These are phyloP conservation scores for Sphagnurus paluster DNA, from an alignment of 1,284 basidiomycete genomes.

Conservation along the genomic window DNA sequence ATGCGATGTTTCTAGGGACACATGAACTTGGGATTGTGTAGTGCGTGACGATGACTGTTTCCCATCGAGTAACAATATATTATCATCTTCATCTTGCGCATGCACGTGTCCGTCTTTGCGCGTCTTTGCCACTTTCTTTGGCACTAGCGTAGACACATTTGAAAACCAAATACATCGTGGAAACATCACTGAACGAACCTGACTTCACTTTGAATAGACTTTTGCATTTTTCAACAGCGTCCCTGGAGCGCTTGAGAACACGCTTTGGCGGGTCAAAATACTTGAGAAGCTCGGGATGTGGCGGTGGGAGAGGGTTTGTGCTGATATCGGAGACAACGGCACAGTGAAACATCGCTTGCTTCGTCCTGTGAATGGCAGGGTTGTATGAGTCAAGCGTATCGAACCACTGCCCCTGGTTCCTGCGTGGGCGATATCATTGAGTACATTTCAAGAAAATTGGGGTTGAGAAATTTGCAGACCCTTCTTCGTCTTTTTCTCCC, in stretches of 20 bases:
- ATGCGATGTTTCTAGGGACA: slow-evolving; percentile 9
- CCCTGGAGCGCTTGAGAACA: slow-evolving; percentile 59
- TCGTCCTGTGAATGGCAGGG: slow-evolving; percentile 87
- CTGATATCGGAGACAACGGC: slow-evolving; percentile 75
- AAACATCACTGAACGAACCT: slow-evolving; percentile 39
- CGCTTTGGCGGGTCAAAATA: slow-evolving; percentile 80
- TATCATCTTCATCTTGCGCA: slow-evolving; percentile 62
- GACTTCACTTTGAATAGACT: slow-evolving; percentile 72
- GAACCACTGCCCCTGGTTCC: slow-evolving; percentile 74
- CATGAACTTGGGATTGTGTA: slow-evolving; percentile 20
- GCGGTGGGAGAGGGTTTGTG: slow-evolving; percentile 77
- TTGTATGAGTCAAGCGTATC: slow-evolving; percentile 79
- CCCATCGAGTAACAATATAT: slow-evolving; percentile 59
- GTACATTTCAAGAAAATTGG: background rate
- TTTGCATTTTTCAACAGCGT: slow-evolving; percentile 63
- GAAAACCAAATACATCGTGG: background rate
- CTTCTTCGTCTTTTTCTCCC: slow-evolving; percentile 70
- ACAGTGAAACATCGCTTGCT: slow-evolving; percentile 90
- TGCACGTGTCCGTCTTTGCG: slow-evolving; percentile 62
- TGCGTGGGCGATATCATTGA: slow-evolving; percentile 26
- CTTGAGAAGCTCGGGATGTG: slow-evolving; percentile 81
- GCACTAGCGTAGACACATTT: slow-evolving; percentile 39
- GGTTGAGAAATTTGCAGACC: slow-evolving; percentile 40
- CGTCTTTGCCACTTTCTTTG: slow-evolving; percentile 48
- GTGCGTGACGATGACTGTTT: slow-evolving; percentile 35